Percentiles rank a stretch among this genome's conserved stretches.
These are phyloP conservation scores for Fusarium coicis DNA, from an alignment of 2,329 filamentous ascomycete genomes.

Conservation along the genomic window DNA sequence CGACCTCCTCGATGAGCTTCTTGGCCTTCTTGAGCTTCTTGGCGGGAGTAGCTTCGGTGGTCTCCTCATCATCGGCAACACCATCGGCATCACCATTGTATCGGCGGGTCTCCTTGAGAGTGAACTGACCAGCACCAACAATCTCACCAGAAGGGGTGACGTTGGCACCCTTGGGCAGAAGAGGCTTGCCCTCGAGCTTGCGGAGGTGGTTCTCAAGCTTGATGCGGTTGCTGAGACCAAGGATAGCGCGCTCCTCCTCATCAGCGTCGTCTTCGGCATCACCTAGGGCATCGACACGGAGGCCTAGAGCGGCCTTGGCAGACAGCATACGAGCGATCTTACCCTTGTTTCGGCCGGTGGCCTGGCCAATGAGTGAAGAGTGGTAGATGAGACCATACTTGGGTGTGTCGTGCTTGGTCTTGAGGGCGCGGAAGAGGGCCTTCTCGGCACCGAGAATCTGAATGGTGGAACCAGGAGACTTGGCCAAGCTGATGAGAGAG, in stretches of 20 bases:
- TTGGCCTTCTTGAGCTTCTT: slow-evolving; percentile 54
- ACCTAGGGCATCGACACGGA: slow-evolving; percentile 85
- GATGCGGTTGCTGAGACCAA: slow-evolving; percentile 78
- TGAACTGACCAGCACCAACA: slow-evolving; percentile 79
- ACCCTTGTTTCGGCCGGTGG: slow-evolving; percentile 98
- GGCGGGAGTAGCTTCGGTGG: slow-evolving; percentile 50
- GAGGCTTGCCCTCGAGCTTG: slow-evolving; percentile 88
- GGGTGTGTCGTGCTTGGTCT: slow-evolving; percentile 99
- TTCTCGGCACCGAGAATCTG: slow-evolving; percentile 99
- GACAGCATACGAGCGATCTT: slow-evolving; percentile 98
- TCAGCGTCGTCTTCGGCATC: slow-evolving; percentile 73
- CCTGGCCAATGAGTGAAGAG: slow-evolving; percentile 93
- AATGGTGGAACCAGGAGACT: slow-evolving; percentile 93
- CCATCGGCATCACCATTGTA: slow-evolving; percentile 97
- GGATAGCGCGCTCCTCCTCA: slow-evolving; percentile 87
- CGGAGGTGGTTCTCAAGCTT: slow-evolving; percentile 82
- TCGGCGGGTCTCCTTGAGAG: slow-evolving; percentile 90
- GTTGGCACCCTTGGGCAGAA: slow-evolving; percentile 78
- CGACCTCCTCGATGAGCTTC: slow-evolving; percentile 55
- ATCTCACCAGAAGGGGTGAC: slow-evolving; percentile 79
- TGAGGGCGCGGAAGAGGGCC: slow-evolving; percentile 95
- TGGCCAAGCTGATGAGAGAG: slow-evolving; percentile 93
- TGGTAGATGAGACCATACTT: slow-evolving; percentile 98
- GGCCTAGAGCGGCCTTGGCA: slow-evolving; percentile 90
- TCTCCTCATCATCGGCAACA: slow-evolving; percentile 71